phyloP scores from a whole-genome alignment of 176 grass and related monocot species.

The Eragrostis curvula region DNA sequence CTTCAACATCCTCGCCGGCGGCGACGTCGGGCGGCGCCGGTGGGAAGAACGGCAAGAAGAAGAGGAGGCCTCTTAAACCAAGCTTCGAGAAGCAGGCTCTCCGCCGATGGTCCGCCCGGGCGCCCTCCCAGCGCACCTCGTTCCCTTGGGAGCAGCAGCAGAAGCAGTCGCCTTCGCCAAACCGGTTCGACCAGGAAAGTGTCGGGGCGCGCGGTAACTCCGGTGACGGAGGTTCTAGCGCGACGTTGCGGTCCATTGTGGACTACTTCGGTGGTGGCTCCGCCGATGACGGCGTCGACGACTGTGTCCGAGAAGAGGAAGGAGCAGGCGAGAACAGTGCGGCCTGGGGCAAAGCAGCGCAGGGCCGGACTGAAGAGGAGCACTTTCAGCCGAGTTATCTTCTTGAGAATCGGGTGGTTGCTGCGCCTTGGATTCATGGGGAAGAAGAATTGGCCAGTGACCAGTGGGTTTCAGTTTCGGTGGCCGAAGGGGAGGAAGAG shows the following conservation, averaged over 20 bases:
- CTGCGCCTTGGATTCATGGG: slow-evolving; percentile 62
- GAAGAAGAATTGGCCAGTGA: slow-evolving; percentile 4
- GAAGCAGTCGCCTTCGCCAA: slow-evolving; percentile 15
- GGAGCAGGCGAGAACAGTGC: not conserved
- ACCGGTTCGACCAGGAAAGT: not conserved
- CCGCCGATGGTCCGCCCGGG: slow-evolving; percentile 68
- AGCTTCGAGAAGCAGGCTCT: slow-evolving; percentile 73
- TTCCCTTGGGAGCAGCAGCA: slow-evolving; percentile 71
- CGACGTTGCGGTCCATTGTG: slow-evolving; percentile 38
- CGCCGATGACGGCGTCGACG: not conserved
- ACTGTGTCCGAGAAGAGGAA: not conserved
- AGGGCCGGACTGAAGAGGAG: not conserved
- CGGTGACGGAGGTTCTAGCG: not conserved
- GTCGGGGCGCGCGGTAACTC: not conserved
- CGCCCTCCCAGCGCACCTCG: slow-evolving; percentile 57
- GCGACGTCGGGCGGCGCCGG: not conserved
- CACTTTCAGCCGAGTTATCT: slow-evolving; percentile 29
- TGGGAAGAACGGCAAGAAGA: slow-evolving; percentile 46
- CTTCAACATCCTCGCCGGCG: slow-evolving; percentile 27
- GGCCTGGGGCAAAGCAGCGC: not conserved
- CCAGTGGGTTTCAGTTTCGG: not conserved
- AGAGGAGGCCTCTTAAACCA: slow-evolving; percentile 57
- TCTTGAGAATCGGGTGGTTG: slow-evolving; percentile 11
- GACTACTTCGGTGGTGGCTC: slow-evolving; percentile 38
- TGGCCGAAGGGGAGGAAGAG: slow-evolving; percentile 17